Base-by-base conservation (phyloP, 768 basidiomycete genomes). In the Xerocomus potaroensis region DNA sequence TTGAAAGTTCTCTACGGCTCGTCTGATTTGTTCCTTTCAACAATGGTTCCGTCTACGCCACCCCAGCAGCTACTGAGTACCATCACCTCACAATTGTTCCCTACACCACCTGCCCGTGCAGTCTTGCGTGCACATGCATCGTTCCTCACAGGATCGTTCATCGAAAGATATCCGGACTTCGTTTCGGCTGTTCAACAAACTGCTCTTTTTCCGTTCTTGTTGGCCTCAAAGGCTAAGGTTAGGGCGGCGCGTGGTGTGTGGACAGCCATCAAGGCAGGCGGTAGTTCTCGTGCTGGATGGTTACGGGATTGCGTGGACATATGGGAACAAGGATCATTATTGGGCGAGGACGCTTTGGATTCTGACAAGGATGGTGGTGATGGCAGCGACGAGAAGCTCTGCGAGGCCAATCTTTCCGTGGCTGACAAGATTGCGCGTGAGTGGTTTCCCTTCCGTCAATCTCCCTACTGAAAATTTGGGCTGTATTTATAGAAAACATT, bases 191-290 rank as follows among this genome's bases (percentile, higher is more conserved):
- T 76, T 21, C 78, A 80, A 50, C 69, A 78, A 50, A 66, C 70
- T 26, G 60, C 83, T 1, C 64, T 94, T 44, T 87, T 91, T 59
- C 86, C 91, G 0, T 79, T 80, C 58, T 67, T 94, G 35, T 62
- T 94, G 14, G 84, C 79, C 55, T 84, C 87, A 7, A 90, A 86
- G 58, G 66, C 84, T 3, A 75, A 83, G 41, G 77, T 83, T 50
- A 83, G 80, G 59, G 84, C 79, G 1, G 74, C 80, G 0, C 73
- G 78, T 18, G 61, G 74, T n/a, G 78, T 82, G 0, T 94, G 91
- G 91, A 81, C 82, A 45, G 64, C 77, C n/a, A 60, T 92, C 47
- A 63, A 58, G n/a, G 72, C 72, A 11, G 40, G 61, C 41, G 53
- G 51, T n/a, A 53, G 63, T 46, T 54, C 49, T 43, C 63, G 58